Conservation (phyloP, 129 eudicot species). For the Escallonia rubra region DNA sequence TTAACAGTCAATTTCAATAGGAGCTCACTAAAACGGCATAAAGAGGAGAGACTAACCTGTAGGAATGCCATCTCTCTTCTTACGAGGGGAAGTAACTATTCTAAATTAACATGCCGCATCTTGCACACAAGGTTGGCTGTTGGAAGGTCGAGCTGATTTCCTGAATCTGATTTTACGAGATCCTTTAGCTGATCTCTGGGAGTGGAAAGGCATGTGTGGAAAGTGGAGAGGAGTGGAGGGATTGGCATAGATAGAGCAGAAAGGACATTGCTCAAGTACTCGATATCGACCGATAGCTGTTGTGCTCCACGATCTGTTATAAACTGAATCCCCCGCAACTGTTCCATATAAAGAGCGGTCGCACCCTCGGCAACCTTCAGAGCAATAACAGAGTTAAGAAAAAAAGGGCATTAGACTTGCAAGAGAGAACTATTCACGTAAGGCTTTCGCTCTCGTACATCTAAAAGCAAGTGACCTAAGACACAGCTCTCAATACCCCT, state of each 20-base stretch:
- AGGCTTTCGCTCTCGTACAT: too few species aligned
- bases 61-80: not conserved
- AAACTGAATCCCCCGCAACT: conserved; percentile 78
- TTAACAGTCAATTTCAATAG: too few species aligned
- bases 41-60: too few species aligned
- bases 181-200: conserved; percentile 86
- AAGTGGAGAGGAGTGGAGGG: conserved; percentile 75
- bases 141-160: conserved; percentile 65
- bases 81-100: conserved; percentile 11
- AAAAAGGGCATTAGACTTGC: not conserved
- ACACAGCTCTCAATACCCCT: too few species aligned
- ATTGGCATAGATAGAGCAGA: conserved; percentile 95
- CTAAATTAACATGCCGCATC: conserved; percentile 81
- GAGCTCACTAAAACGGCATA: too few species aligned
- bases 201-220: conserved; percentile 77
- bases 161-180: conserved; percentile 60
- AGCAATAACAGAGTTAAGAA: not conserved
- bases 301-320: conserved; percentile 95
- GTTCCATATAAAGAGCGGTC: conserved; percentile 84
- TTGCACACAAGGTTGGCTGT: conserved; percentile 92
- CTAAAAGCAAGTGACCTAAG: too few species aligned
- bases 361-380: conserved; percentile 97
- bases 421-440: not conserved
- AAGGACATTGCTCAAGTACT: conserved; percentile 84
- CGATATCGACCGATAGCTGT: conserved; percentile 85